Evolutionary conservation across 78 protist species (phyloP).

Genomic region (Planoprotostelium fungivorum): DNA sequence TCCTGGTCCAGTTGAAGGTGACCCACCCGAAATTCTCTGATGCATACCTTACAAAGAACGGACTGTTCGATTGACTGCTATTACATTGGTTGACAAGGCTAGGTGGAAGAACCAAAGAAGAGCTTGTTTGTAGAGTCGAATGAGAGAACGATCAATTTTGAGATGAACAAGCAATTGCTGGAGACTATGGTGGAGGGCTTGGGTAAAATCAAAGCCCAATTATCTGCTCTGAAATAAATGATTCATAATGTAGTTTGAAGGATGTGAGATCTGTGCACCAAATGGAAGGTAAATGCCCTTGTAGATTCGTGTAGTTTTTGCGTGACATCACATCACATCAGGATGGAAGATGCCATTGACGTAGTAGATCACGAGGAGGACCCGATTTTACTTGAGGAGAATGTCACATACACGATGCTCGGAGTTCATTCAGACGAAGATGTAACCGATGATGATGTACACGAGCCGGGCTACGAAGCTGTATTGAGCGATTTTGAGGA

Average conservation of each 20-base stretch:
- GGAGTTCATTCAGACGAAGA: background rate
- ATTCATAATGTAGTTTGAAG: too few relatives aligned
- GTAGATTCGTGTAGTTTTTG: too few relatives aligned
- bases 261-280: too few relatives aligned
- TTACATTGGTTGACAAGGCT: background rate
- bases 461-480: background rate
- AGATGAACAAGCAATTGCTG: conserved; percentile 15
- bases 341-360: background rate
- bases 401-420: background rate
- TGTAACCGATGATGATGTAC: background rate
- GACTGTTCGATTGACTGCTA: too few relatives aligned
- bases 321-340: background rate
- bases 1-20: conserved; percentile 15
- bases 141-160: background rate
- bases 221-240: conserved; percentile 6
- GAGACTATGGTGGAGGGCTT: conserved; percentile 42
- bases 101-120: conserved; percentile 5
- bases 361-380: too few relatives aligned
- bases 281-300: too few relatives aligned
- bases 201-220: conserved; percentile 35
- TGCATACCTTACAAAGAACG: too few relatives aligned
- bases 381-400: background rate
- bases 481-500: background rate
- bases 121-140: background rate
- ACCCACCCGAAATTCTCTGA: background rate